Conservation (phyloP, 345 rosid species). For the Nephelium lappaceum region DNA sequence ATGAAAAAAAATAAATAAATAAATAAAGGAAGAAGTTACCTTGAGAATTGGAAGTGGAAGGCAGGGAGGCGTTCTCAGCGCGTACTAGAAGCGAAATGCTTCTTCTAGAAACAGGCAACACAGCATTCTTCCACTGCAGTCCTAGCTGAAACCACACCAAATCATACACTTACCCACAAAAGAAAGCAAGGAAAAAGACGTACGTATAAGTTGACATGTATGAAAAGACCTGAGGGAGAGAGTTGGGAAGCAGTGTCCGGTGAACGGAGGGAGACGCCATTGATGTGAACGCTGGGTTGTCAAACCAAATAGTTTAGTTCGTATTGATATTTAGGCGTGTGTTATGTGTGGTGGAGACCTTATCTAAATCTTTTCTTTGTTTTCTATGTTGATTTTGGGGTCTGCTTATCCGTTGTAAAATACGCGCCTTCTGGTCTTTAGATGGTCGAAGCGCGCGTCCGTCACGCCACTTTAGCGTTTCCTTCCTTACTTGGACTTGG, state of each 20-base stretch:
- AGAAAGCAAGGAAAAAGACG: not conserved
- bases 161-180: constrained; percentile 6
- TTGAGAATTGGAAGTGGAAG: constrained; percentile 45
- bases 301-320: not conserved
- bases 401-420: constrained; percentile 22
- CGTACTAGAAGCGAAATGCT: constrained; percentile 53
- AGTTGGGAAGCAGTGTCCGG: constrained; percentile 49
- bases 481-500: too few species aligned
- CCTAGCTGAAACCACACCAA: constrained; percentile 32
- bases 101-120: constrained; percentile 46
- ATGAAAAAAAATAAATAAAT: not conserved
- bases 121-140: constrained; percentile 39
- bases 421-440: not conserved
- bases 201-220: not conserved
- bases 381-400: too few species aligned
- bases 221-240: constrained; percentile 57
- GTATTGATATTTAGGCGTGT: not conserved
- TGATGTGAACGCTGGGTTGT: constrained; percentile 1
- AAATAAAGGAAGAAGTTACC: constrained; percentile 34
- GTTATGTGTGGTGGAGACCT: constrained; percentile 30
- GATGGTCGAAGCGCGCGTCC: not conserved
- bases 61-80: constrained; percentile 50
- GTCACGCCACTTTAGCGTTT: too few species aligned
- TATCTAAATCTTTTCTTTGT: constrained; percentile 14
- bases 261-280: constrained; percentile 78